phyloP scores from a whole-genome alignment of 2,329 filamentous ascomycete genomes.

The Graphiopsis chlorocephala region DNA sequence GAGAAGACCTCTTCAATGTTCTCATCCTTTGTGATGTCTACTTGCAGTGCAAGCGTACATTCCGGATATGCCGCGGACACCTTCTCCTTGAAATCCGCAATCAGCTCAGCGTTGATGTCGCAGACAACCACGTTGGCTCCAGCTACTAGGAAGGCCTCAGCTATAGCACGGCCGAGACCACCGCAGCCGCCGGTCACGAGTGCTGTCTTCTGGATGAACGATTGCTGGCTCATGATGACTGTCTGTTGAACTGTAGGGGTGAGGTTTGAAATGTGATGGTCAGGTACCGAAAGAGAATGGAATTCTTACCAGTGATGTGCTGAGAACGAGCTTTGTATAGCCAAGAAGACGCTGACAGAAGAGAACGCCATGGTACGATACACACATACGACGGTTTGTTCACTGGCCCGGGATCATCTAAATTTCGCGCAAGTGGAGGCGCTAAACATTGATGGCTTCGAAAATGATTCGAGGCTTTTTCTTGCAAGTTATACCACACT shows the following conservation, averaged over 20 bases:
- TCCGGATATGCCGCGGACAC: conserved; percentile 24
- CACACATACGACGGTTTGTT: background rate
- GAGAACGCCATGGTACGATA: background rate
- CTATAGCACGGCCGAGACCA: conserved; percentile 35
- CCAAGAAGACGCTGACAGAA: background rate
- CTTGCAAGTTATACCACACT: background rate
- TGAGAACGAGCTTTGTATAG: background rate
- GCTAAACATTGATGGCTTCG: background rate
- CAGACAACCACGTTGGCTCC: conserved; percentile 37
- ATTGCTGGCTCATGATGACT: conserved; percentile 7
- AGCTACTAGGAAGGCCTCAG: conserved; percentile 31
- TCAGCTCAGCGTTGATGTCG: conserved; percentile 35
- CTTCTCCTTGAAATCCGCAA: conserved; percentile 31
- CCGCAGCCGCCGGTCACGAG: conserved; percentile 35
- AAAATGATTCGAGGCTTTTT: background rate
- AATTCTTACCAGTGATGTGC: background rate
- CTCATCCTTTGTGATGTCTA: conserved; percentile 38
- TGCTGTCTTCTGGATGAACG: conserved; percentile 29
- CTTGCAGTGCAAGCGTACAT: conserved; percentile 33
- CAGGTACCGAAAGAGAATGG: background rate
- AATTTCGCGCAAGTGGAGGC: background rate
- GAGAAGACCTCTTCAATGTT: conserved; percentile 40
- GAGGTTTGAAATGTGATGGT: background rate
- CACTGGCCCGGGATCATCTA: background rate
- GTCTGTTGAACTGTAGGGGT: background rate